These are phyloP conservation scores for Evernia prunastri DNA, from an alignment of 495 filamentous ascomycete genomes.

Conservation along the genomic window DNA sequence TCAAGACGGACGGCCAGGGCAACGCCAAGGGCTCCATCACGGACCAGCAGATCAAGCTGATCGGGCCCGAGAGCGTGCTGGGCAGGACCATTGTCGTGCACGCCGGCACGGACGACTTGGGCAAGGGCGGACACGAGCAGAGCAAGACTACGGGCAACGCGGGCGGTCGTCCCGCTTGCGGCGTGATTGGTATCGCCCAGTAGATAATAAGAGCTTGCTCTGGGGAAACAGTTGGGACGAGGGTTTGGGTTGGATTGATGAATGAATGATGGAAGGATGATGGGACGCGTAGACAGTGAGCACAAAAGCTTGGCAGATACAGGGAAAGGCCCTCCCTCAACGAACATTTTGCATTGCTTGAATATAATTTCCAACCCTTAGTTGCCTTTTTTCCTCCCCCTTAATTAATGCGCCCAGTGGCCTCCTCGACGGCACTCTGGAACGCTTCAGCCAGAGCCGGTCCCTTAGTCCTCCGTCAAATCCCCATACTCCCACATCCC, in stretches of 20 bases:
- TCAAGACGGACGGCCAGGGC: constrained; percentile 87
- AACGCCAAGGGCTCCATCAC: constrained; percentile 68
- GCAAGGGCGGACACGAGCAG: constrained; percentile 81
- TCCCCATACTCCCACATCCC: constrained; percentile 99
- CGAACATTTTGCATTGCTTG: not conserved
- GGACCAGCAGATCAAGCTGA: constrained; percentile 85
- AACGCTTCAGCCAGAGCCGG: not conserved
- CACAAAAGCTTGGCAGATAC: not conserved
- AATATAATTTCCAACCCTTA: not conserved
- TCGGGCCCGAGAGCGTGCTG: constrained; percentile 89
- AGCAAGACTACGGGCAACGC: constrained; percentile 98
- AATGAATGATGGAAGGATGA: constrained; percentile 12
- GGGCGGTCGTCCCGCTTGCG: constrained; percentile 85
- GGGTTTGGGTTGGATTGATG: not conserved
- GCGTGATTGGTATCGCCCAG: constrained; percentile 37
- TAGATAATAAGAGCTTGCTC: constrained; percentile 2
- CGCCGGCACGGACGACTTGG: constrained; percentile 90
- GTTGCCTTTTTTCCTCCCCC: not conserved
- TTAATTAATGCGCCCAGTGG: not conserved
- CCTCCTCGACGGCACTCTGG: not conserved
- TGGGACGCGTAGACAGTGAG: not conserved
- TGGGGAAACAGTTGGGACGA: not conserved
- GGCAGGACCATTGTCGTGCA: constrained; percentile 95
- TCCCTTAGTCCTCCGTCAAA: constrained; percentile 69
- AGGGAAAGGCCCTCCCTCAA: not conserved